A percentile compares a stretch with the other conserved stretches of the same genome.
Conservation (phyloP, 345 rosid genomes). For the Triadica sebifera region DNA sequence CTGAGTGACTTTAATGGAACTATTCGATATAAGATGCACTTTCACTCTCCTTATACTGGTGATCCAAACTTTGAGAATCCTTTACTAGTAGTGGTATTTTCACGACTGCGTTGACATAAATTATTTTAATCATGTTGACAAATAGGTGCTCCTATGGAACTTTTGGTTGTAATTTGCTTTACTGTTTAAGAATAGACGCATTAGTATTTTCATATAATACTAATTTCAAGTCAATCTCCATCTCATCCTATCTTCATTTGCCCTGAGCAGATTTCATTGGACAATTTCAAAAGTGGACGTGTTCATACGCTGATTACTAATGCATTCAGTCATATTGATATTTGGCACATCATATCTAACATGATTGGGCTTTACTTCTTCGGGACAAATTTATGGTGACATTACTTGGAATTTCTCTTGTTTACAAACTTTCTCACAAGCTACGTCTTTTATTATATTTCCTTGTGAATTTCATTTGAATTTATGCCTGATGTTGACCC, state of each 20-base stretch:
- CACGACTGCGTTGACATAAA: background rate
- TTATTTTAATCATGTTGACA: background rate
- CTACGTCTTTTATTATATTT: background rate
- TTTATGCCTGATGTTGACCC: background rate
- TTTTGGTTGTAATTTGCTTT: background rate
- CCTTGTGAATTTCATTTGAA: background rate
- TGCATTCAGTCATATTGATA: conserved; percentile 82
- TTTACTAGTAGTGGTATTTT: background rate
- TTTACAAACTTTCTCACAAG: conserved; percentile 1
- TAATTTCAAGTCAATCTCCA: conserved; percentile 1
- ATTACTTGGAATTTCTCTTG: conserved; percentile 19
- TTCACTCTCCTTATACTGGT: conserved; percentile 11
- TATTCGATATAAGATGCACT: background rate
- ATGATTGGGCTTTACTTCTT: conserved; percentile 98
- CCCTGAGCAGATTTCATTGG: conserved; percentile 68
- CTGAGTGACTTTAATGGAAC: conserved; percentile 6
- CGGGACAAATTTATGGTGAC: conserved; percentile 55
- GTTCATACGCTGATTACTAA: conserved; percentile 71
- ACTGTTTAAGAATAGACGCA: background rate
- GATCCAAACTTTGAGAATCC: conserved; percentile 3
- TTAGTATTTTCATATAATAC: background rate
- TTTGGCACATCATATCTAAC: conserved; percentile 63
- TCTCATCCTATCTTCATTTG: conserved; percentile 25
- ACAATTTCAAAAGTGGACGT: conserved; percentile 62
- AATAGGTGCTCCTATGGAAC: background rate